Conservation (phyloP, 208 protist genomes). For the Spongospora subterranea region DNA sequence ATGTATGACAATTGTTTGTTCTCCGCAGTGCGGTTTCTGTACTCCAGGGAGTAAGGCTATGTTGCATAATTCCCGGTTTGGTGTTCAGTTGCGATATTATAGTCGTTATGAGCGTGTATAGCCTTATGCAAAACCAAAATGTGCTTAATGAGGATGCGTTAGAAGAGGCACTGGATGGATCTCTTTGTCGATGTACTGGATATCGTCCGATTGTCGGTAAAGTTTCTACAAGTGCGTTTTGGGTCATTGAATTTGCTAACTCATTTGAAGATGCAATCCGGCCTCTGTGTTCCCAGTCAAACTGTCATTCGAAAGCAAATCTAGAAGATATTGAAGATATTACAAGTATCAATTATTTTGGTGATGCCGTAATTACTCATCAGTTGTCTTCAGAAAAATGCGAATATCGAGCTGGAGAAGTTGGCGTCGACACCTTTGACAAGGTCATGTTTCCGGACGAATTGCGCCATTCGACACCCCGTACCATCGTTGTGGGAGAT, state of each 20-base stretch:
- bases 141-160: constrained; percentile 65
- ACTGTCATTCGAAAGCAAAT: constrained; percentile 43
- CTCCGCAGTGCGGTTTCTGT: constrained; percentile 70
- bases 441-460: constrained; percentile 1
- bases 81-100: not conserved
- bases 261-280: not conserved
- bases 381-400: too few relatives aligned
- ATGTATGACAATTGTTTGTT: not conserved
- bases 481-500: not conserved
- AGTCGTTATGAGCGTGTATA: constrained; percentile 69
- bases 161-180: constrained; percentile 66
- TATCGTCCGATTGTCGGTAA: constrained; percentile 67
- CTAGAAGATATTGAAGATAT: constrained; percentile 37
- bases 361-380: too few relatives aligned
- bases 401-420: not conserved
- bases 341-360: too few relatives aligned
- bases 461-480: not conserved
- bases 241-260: not conserved
- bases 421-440: not conserved
- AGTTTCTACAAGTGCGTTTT: too few relatives aligned
- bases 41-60: constrained; percentile 62
- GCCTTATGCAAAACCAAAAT: constrained; percentile 52
- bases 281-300: not conserved
- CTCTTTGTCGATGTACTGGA: constrained; percentile 72
- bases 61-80: not conserved